Evolutionary conservation across 441 rosid genomes (phyloP).

Genomic region (Croton setiger): DNA sequence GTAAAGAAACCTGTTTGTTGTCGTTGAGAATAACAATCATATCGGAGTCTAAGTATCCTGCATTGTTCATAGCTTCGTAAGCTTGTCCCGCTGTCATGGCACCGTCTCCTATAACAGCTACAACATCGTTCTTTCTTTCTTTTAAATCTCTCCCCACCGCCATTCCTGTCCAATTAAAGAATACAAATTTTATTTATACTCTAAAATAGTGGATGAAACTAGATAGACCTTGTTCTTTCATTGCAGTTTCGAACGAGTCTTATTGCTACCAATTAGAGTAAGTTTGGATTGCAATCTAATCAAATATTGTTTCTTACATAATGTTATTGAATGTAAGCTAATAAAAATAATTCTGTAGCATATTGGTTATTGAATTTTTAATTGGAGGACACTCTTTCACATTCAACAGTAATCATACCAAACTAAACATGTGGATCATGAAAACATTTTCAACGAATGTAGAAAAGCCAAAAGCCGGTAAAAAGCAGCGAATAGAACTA

Average conservation of each 20-base stretch:
- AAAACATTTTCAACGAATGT: neutral
- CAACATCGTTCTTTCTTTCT: conserved; percentile 64
- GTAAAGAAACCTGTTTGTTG: conserved; percentile 92
- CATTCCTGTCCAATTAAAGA: conserved; percentile 58
- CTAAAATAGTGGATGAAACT: neutral
- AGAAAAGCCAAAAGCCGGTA: neutral
- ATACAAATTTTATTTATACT: conserved; percentile 1
- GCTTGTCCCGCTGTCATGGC: conserved; percentile 99
- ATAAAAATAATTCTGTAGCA: neutral
- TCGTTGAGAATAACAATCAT: conserved; percentile 95
- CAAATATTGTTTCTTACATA: neutral
- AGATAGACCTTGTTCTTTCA: neutral
- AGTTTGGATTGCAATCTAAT: neutral
- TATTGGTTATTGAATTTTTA: neutral
- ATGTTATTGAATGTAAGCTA: neutral
- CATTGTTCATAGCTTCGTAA: conserved; percentile 96
- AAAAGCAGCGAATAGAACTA: neutral
- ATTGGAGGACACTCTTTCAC: neutral
- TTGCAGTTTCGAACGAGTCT: neutral
- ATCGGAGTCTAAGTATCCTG: conserved; percentile 92
- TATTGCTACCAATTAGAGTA: neutral
- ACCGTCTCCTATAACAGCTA: conserved; percentile 90
- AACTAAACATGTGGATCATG: neutral
- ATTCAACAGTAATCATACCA: neutral
- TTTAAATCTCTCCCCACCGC: conserved; percentile 91